Conservation (phyloP, 768 basidiomycete species). For the Fistulinella prunicolor region DNA sequence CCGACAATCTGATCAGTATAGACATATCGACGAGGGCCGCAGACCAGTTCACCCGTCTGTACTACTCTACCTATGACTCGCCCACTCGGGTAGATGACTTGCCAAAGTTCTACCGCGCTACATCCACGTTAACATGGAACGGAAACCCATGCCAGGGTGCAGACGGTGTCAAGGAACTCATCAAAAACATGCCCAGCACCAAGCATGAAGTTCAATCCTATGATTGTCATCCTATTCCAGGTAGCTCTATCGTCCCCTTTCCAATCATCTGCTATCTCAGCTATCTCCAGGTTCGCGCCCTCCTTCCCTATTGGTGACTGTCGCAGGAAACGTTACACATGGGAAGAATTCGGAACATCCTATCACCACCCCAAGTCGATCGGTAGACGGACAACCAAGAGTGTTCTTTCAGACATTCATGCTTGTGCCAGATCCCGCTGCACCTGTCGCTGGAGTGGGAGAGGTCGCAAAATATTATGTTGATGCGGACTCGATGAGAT, state of each 20-base stretch:
- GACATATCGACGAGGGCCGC: slow-evolving; percentile 84
- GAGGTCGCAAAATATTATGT: slow-evolving; percentile 83
- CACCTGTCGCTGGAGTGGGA: slow-evolving; percentile 60
- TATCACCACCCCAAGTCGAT: slow-evolving; percentile 43
- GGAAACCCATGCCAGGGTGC: slow-evolving; percentile 75
- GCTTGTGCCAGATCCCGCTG: slow-evolving; percentile 71
- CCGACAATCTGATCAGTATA: slow-evolving; percentile 48
- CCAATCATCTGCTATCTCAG: slow-evolving; percentile 10
- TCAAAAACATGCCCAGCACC: slow-evolving; percentile 71
- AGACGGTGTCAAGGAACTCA: slow-evolving; percentile 63
- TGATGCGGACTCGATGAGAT: slow-evolving; percentile 73
- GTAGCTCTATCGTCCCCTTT: slow-evolving; percentile 31
- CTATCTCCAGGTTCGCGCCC: slow-evolving; percentile 62
- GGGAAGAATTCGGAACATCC: slow-evolving; percentile 63
- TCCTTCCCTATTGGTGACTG: slow-evolving; percentile 73
- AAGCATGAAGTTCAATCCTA: slow-evolving; percentile 86
- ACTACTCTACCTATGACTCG: slow-evolving; percentile 81
- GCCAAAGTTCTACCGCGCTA: slow-evolving; percentile 76
- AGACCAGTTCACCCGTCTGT: slow-evolving; percentile 78
- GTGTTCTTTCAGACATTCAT: slow-evolving; percentile 89
- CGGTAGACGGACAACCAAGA: slow-evolving; percentile 72
- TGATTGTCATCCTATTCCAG: slow-evolving; percentile 88
- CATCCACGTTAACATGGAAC: slow-evolving; percentile 82
- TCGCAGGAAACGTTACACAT: slow-evolving; percentile 77
- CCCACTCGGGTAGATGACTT: slow-evolving; percentile 70